Evolutionary conservation across 805 yeast genomes (phyloP).

Genomic region (Starmerella ratchasimensis): DNA sequence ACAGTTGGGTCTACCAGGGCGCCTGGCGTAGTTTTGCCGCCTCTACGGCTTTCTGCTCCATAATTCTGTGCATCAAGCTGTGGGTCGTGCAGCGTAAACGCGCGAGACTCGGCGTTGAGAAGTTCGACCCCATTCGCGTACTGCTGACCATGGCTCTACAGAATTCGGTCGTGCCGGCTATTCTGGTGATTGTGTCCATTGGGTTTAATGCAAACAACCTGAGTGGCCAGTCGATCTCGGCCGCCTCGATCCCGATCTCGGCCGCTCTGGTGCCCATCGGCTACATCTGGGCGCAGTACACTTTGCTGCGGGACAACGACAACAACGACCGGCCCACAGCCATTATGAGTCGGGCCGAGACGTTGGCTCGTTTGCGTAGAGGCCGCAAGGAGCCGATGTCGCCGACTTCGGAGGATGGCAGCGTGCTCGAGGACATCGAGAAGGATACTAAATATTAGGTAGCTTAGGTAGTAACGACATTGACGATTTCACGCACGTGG

Average conservation of each 20-base stretch:
- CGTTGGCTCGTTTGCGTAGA: too few relatives aligned
- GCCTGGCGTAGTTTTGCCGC: constrained; percentile 47
- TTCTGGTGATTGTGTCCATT: constrained; percentile 40
- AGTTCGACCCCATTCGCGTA: constrained; percentile 71
- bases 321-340: background rate
- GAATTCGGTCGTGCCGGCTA: constrained; percentile 65
- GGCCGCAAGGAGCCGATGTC: too few relatives aligned
- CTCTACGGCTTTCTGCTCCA: constrained; percentile 50
- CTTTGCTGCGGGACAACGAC: constrained; percentile 2
- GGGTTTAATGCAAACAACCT: constrained; percentile 2
- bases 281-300: constrained; percentile 21
- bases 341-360: background rate
- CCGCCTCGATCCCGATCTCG: constrained; percentile 14
- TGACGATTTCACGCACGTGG: too few relatives aligned
- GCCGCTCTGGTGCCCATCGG: constrained; percentile 20
- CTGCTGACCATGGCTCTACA: constrained; percentile 70
- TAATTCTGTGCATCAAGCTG: constrained; percentile 51
- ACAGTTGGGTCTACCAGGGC: constrained; percentile 22
- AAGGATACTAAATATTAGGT: too few relatives aligned
- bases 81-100: constrained; percentile 56
- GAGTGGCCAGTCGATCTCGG: constrained; percentile 13
- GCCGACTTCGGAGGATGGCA: too few relatives aligned
- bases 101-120: constrained; percentile 61
- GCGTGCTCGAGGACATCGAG: background rate
- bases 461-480: too few relatives aligned